A percentile compares a stretch with the other conserved stretches of the same genome.
Conservation (phyloP, 2,329 filamentous ascomycete genomes). For the Camillea tinctor region DNA sequence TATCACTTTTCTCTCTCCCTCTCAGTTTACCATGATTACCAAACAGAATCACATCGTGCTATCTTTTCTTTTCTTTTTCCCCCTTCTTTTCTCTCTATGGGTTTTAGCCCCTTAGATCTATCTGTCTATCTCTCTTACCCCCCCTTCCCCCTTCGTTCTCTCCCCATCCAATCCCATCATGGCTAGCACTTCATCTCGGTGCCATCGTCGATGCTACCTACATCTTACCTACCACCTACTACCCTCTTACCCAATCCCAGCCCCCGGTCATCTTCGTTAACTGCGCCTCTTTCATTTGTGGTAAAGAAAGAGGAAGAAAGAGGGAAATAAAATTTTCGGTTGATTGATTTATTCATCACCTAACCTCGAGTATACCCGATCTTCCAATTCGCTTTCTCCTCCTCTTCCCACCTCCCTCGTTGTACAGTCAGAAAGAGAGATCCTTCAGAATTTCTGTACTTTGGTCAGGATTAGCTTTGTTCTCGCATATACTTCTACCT, state of each 20-base stretch:
- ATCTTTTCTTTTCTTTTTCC: neutral
- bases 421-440: neutral
- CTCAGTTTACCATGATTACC: neutral
- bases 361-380: neutral
- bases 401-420: neutral
- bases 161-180: neutral
- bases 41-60: neutral
- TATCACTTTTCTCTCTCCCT: neutral
- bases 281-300: neutral
- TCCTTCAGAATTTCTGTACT: neutral
- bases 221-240: neutral
- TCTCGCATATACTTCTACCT: conserved; percentile 5
- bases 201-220: neutral
- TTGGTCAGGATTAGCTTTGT: conserved; percentile 7
- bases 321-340: neutral
- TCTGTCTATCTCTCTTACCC: neutral
- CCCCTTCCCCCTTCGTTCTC: neutral
- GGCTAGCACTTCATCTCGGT: neutral
- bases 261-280: neutral
- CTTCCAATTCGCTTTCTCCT: neutral
- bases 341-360: neutral
- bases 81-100: neutral
- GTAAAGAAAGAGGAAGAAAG: neutral
- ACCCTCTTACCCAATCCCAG: neutral
- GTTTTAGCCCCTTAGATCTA: neutral